These are phyloP conservation scores for Neoboletus subvelutipes DNA, from an alignment of 768 basidiomycete genomes.

Conservation along the genomic window DNA sequence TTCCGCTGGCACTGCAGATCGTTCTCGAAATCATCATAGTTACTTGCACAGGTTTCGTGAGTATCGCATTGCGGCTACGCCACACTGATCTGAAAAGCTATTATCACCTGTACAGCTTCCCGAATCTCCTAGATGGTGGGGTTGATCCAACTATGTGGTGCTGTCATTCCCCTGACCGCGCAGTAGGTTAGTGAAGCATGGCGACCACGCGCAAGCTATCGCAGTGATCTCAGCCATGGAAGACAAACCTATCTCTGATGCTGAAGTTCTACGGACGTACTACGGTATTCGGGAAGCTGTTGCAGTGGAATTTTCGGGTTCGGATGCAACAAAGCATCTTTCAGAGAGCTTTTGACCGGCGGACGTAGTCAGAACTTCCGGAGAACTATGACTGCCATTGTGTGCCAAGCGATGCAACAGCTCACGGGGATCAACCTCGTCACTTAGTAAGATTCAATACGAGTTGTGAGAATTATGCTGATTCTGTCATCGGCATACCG, in stretches of 20 bases:
- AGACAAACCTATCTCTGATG: not conserved
- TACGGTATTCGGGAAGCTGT: not conserved
- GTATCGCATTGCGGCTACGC: not conserved
- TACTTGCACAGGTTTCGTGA: not conserved
- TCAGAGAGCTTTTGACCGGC: not conserved
- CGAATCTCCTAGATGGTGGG: not conserved
- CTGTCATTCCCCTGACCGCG: not conserved
- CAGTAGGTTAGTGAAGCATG: not conserved
- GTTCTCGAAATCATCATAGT: not conserved
- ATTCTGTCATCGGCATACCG: not conserved
- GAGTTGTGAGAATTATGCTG: not conserved
- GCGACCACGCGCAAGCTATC: not conserved
- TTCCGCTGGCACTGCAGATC: too few relatives aligned
- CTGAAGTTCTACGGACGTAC: not conserved
- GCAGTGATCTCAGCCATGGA: not conserved
- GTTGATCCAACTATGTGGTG: not conserved
- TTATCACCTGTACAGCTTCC: not conserved
- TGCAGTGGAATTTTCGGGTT: not conserved
- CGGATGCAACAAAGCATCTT: not conserved
- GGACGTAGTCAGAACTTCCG: not conserved
- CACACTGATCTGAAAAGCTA: not conserved
- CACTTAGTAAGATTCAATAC: not conserved
- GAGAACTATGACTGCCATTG: not conserved
- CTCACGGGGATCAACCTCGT: not conserved
- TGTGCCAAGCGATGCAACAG: not conserved